Conservation (phyloP, 768 basidiomycete genomes). For the Auricularia auricula-judae region DNA sequence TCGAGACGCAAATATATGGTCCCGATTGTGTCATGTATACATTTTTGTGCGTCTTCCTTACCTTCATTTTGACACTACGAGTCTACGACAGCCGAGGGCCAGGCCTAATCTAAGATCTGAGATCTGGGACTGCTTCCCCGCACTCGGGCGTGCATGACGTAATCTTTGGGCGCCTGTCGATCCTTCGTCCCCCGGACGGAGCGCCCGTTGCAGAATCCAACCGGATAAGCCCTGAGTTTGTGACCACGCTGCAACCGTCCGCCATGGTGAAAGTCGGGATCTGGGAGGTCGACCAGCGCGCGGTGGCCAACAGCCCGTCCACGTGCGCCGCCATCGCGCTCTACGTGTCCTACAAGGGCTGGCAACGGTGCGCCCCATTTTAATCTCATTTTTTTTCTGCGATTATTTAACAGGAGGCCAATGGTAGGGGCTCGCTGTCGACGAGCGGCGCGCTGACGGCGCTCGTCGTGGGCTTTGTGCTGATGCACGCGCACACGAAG, state of each 20-base stretch:
- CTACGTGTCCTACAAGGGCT: not conserved
- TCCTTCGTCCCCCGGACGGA: too few species aligned
- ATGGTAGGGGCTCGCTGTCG: constrained; percentile 43
- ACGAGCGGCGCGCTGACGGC: constrained; percentile 68
- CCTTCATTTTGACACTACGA: too few species aligned
- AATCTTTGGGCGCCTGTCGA: too few species aligned
- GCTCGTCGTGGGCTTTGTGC: constrained; percentile 60
- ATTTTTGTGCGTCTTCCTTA: too few species aligned
- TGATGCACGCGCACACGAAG: constrained; percentile 55
- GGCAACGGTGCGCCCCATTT: not conserved
- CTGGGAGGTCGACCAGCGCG: not conserved
- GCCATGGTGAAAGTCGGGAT: not conserved
- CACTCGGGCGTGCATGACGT: too few species aligned
- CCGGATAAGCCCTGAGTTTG: too few species aligned
- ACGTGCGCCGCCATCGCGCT: not conserved
- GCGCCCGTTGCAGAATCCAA: too few species aligned
- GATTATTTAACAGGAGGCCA: not conserved
- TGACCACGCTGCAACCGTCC: not conserved
- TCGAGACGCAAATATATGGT: too few species aligned
- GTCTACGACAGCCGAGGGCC: too few species aligned
- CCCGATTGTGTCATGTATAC: too few species aligned
- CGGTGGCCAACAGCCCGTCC: not conserved
- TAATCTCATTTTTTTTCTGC: not conserved
- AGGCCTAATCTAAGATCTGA: too few species aligned
- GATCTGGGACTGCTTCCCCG: too few species aligned